Conservation (phyloP, 169 alveolate species). For the Plasmodium yoelii region DNA sequence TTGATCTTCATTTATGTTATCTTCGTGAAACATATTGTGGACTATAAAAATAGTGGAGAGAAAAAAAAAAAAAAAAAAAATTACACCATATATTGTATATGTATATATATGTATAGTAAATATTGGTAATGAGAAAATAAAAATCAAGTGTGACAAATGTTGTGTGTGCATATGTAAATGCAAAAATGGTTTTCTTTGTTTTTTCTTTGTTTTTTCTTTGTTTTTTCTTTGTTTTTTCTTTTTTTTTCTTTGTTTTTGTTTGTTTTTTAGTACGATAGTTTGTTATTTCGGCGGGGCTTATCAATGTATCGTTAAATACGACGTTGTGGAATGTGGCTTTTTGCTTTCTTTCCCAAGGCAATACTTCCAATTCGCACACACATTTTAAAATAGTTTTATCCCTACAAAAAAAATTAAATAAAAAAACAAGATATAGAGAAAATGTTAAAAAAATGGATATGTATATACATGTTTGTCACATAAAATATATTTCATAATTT, state of each 20-base stretch:
- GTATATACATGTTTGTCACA: not conserved
- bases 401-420: slow-evolving; percentile 8
- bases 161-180: not conserved
- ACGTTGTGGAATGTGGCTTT: slow-evolving; percentile 28
- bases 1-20: slow-evolving; percentile 48
- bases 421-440: not conserved
- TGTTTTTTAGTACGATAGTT: slow-evolving; percentile 27
- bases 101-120: not conserved
- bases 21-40: slow-evolving; percentile 33
- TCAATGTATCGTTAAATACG: slow-evolving; percentile 48
- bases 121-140: too few relatives aligned
- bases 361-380: slow-evolving; percentile 57
- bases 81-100: not conserved
- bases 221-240: too few relatives aligned
- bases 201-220: too few relatives aligned
- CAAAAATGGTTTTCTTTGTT: too few relatives aligned
- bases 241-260: too few relatives aligned
- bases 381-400: slow-evolving; percentile 50
- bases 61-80: not conserved
- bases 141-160: not conserved
- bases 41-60: slow-evolving; percentile 2
- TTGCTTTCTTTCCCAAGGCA: slow-evolving; percentile 65
- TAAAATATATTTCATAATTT: not conserved
- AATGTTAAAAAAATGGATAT: not conserved
- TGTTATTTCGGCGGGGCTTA: slow-evolving; percentile 69